phyloP scores from a whole-genome alignment of 768 basidiomycete species.

The Hygrocybe punicea region DNA sequence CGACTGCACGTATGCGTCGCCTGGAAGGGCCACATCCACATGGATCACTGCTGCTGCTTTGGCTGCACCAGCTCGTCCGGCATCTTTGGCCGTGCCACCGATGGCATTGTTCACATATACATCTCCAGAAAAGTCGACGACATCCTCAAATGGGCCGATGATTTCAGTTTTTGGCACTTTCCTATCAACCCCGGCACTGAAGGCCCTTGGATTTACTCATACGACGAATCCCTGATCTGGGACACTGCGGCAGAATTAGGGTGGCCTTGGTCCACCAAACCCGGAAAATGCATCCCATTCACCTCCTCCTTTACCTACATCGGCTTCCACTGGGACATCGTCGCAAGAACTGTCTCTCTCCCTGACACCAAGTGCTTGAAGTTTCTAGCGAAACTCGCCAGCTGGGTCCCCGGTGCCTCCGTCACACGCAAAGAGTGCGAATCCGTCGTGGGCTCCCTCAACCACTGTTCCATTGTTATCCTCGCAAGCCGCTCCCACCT shows the following conservation, averaged over 20 bases:
- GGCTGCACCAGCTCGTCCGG: constrained; percentile 15
- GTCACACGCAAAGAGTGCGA: constrained; percentile 1
- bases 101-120: constrained; percentile 17
- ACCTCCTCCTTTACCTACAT: constrained; percentile 18
- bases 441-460: constrained; percentile 28
- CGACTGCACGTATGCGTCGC: neutral
- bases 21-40: constrained; percentile 12
- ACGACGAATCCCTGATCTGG: constrained; percentile 3
- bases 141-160: constrained; percentile 24
- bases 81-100: constrained; percentile 16
- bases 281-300: constrained; percentile 20
- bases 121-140: constrained; percentile 3
- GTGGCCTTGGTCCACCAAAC: constrained; percentile 3
- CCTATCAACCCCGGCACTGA: neutral
- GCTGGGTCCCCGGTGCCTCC: neutral
- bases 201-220: neutral
- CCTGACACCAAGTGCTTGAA: neutral
- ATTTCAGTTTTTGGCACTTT: constrained; percentile 11
- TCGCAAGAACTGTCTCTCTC: constrained; percentile 21
- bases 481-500: constrained; percentile 17
- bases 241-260: neutral
- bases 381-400: neutral
- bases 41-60: constrained; percentile 21
- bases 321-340: constrained; percentile 32
- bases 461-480: constrained; percentile 28